Percentiles rank a stretch among this genome's conserved stretches.
phyloP scores from a whole-genome alignment of 345 rosid species.

The Brassica cretica region DNA sequence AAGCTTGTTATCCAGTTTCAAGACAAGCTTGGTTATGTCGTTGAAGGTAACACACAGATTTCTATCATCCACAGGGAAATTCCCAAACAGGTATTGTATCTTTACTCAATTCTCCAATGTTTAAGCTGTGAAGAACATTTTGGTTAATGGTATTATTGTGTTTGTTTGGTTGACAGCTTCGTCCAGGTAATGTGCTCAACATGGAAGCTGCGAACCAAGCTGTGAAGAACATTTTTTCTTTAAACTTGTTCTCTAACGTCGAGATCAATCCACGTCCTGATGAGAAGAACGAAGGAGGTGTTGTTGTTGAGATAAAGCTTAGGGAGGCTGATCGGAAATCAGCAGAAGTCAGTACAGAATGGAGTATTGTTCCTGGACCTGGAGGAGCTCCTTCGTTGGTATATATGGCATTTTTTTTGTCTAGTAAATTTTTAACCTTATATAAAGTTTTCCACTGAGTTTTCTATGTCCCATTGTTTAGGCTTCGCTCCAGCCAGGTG shows the following conservation, averaged over 20 bases:
- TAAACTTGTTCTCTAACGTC: slow-evolving; percentile 71
- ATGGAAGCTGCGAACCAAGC: slow-evolving; percentile 84
- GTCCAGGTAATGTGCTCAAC: slow-evolving; percentile 74
- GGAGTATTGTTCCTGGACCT: slow-evolving; percentile 90
- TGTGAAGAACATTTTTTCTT: slow-evolving; percentile 65
- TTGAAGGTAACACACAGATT: slow-evolving; percentile 71
- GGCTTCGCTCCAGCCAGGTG: slow-evolving; percentile 97
- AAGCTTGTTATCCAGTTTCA: slow-evolving; percentile 65
- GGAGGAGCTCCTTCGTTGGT: slow-evolving; percentile 83
- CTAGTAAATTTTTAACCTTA: neutral
- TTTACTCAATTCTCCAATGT: neutral
- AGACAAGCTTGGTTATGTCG: slow-evolving; percentile 87
- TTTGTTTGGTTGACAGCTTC: slow-evolving; percentile 54
- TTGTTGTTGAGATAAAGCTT: slow-evolving; percentile 86
- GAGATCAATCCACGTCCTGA: slow-evolving; percentile 80
- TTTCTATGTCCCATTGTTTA: neutral
- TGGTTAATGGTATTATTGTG: neutral
- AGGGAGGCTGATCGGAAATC: slow-evolving; percentile 80
- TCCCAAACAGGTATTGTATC: slow-evolving; percentile 59
- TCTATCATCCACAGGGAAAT: slow-evolving; percentile 70
- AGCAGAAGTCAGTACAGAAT: slow-evolving; percentile 81
- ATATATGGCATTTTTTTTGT: slow-evolving; percentile 35
- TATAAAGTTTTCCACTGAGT: neutral
- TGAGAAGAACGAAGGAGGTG: slow-evolving; percentile 85
- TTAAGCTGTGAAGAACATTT: neutral